A percentile compares a stretch with the other conserved stretches of the same genome.
These are phyloP conservation scores for Eurotiales sp. DNA, from an alignment of 2,329 filamentous ascomycete genomes.

Conservation along the genomic window DNA sequence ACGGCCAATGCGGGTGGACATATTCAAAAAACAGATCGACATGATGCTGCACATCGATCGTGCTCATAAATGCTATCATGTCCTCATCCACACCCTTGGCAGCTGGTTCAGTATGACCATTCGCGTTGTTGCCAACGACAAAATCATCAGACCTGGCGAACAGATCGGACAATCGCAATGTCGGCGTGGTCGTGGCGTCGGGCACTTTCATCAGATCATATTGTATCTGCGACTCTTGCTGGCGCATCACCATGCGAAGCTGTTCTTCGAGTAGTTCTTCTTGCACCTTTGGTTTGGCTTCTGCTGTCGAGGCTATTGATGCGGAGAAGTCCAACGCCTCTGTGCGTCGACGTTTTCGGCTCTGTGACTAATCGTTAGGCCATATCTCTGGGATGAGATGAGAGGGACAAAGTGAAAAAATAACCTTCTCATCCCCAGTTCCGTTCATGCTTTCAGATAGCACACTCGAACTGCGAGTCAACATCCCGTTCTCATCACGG, in stretches of 20 bases:
- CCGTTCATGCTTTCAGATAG: slow-evolving; percentile 1
- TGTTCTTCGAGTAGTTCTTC: neutral
- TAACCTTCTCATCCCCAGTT: too few relatives aligned
- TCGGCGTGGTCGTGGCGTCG: neutral
- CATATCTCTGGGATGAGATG: too few relatives aligned
- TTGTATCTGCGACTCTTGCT: slow-evolving; percentile 9
- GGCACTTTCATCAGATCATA: neutral
- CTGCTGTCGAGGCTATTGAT: neutral
- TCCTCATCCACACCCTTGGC: neutral
- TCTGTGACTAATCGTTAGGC: too few relatives aligned
- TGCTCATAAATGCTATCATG: neutral
- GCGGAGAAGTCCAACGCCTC: too few relatives aligned
- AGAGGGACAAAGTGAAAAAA: too few relatives aligned
- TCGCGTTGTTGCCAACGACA: neutral
- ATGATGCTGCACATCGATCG: slow-evolving; percentile 16
- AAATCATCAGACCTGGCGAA: neutral
- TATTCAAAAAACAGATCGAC: slow-evolving; percentile 24
- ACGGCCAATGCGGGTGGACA: slow-evolving; percentile 28
- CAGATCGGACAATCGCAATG: neutral
- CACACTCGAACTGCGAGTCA: slow-evolving; percentile 4
- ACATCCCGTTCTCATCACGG: neutral
- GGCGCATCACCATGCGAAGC: slow-evolving; percentile 4
- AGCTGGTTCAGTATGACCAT: neutral
- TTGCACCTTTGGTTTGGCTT: neutral
- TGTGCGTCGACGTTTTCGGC: slow-evolving; percentile 3